phyloP scores from a whole-genome alignment of 2,329 filamentous ascomycete genomes.

The Aureobasidium sp. region DNA sequence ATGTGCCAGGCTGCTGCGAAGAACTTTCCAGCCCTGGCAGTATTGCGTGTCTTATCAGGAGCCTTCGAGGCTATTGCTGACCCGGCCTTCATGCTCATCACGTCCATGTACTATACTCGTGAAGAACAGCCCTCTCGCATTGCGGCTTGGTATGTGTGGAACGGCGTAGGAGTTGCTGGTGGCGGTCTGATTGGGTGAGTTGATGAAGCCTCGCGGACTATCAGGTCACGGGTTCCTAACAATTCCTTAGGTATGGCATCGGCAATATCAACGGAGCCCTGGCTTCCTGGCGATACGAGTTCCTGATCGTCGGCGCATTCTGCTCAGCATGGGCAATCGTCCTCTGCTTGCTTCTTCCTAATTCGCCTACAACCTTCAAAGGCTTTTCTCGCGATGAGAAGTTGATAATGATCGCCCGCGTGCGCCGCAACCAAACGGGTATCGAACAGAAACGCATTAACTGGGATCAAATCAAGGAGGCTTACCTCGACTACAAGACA shows the following conservation, averaged over 20 bases:
- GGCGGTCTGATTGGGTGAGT: conserved; percentile 42
- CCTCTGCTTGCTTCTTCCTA: conserved; percentile 49
- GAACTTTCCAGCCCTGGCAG: conserved; percentile 47
- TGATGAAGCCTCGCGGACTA: neutral
- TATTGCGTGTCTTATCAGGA: conserved; percentile 48
- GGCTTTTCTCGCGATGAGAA: conserved; percentile 44
- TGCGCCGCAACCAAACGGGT: conserved; percentile 49
- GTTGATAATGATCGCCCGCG: conserved; percentile 46
- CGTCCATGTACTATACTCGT: conserved; percentile 40
- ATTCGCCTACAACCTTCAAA: conserved; percentile 46
- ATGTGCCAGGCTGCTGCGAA: conserved; percentile 26
- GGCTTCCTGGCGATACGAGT: conserved; percentile 58
- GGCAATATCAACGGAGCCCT: conserved; percentile 50
- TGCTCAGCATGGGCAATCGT: conserved; percentile 52
- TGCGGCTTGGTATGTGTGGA: conserved; percentile 53
- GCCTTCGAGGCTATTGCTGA: conserved; percentile 49
- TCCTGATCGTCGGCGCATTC: conserved; percentile 51
- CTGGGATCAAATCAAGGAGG: conserved; percentile 46
- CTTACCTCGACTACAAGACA: conserved; percentile 49
- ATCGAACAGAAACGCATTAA: conserved; percentile 48
- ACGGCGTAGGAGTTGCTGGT: conserved; percentile 50
- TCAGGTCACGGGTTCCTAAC: neutral
- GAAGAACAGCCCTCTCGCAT: conserved; percentile 47
- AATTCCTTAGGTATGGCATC: conserved; percentile 41
- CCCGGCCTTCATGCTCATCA: conserved; percentile 45